Conservation (phyloP, 2,329 filamentous ascomycete genomes). For the Zasmidium angulare region DNA sequence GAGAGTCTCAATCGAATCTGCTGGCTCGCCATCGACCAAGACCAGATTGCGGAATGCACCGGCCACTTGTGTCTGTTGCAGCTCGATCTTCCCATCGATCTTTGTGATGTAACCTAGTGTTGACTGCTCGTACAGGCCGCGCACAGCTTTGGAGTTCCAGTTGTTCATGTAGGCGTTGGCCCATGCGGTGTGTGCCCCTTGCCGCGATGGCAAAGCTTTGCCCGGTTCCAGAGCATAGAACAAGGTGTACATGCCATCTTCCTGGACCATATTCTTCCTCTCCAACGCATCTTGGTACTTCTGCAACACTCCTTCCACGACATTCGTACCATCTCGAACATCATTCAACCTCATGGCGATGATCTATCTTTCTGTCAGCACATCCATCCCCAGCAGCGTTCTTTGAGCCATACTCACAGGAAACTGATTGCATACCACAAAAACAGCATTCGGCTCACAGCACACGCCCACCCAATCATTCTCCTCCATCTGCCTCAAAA, state of each 20-base stretch:
- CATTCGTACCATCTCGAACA: conserved; percentile 35
- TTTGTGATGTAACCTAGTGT: conserved; percentile 5
- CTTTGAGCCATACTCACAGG: conserved; percentile 30
- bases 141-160: conserved; percentile 40
- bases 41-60: conserved; percentile 3
- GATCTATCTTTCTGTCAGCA: conserved; percentile 25
- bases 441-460: conserved; percentile 45
- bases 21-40: neutral
- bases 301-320: conserved; percentile 34
- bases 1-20: neutral
- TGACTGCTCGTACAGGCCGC: neutral
- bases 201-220: conserved; percentile 14
- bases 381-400: neutral
- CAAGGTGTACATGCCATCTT: conserved; percentile 27
- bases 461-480: conserved; percentile 44
- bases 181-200: conserved; percentile 31
- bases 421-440: conserved; percentile 47
- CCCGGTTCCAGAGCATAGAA: conserved; percentile 33
- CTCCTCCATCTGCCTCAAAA: conserved; percentile 40
- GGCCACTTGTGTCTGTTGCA: conserved; percentile 4
- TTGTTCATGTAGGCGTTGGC: conserved; percentile 36
- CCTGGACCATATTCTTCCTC: conserved; percentile 32
- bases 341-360: conserved; percentile 43
- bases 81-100: conserved; percentile 1
- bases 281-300: conserved; percentile 41